Conservation (phyloP, 768 basidiomycete species). For the Crepidotus variabilis region DNA sequence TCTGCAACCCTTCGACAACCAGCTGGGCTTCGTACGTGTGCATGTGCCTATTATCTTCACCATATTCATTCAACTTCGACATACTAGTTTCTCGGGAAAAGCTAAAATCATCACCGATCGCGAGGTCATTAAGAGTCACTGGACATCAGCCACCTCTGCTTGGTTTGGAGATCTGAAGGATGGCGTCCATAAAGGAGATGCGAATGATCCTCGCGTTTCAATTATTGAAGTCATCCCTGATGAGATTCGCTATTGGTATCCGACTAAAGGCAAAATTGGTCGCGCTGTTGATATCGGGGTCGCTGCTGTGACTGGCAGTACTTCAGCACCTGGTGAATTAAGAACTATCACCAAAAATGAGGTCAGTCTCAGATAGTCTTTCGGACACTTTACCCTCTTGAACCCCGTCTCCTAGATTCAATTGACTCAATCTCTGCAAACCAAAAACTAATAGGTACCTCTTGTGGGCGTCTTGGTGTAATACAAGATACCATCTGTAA, state of each 20-base stretch:
- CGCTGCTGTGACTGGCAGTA: slow-evolving; percentile 57
- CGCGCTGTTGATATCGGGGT: slow-evolving; percentile 59
- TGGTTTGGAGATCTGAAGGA: slow-evolving; percentile 91
- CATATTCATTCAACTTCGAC: background rate
- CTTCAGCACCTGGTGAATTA: slow-evolving; percentile 70
- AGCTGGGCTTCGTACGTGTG: slow-evolving; percentile 64
- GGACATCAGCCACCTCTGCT: slow-evolving; percentile 56
- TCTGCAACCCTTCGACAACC: slow-evolving; percentile 64
- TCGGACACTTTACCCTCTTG: background rate
- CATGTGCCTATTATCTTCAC: too few species aligned
- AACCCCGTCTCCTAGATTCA: slow-evolving; percentile 33
- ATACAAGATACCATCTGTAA: too few species aligned
- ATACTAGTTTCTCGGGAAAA: slow-evolving; percentile 59
- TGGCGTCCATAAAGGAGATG: slow-evolving; percentile 79
- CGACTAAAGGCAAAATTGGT: slow-evolving; percentile 55
- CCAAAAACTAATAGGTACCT: slow-evolving; percentile 16
- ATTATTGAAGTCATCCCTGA: slow-evolving; percentile 76
- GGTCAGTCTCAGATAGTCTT: slow-evolving; percentile 35
- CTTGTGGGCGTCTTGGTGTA: too few species aligned
- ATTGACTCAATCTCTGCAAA: slow-evolving; percentile 34
- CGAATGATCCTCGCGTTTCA: slow-evolving; percentile 73
- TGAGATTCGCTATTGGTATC: slow-evolving; percentile 80
- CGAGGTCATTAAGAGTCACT: slow-evolving; percentile 60
- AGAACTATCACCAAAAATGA: slow-evolving; percentile 70
- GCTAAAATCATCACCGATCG: slow-evolving; percentile 65